A percentile compares a stretch with the other conserved stretches of the same genome.
phyloP scores from a whole-genome alignment of 148 eudicot genomes.

The Camellia granthamiana region DNA sequence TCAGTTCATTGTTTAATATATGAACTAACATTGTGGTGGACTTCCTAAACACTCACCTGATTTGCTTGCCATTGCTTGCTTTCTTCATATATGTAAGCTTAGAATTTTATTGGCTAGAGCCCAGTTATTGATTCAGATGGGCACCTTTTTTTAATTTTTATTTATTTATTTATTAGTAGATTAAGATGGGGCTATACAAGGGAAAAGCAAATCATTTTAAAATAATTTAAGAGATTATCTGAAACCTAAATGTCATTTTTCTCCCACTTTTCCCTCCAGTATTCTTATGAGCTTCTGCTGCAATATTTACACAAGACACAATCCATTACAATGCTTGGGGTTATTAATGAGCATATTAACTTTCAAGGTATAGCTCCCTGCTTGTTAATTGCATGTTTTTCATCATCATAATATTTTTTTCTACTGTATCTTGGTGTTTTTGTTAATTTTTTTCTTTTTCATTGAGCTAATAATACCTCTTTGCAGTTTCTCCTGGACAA shows the following conservation, averaged over 20 bases:
- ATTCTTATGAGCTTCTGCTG: constrained; percentile 83
- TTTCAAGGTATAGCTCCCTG: constrained; percentile 61
- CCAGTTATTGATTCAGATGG: not conserved
- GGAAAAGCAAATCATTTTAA: not conserved
- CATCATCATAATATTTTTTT: not conserved
- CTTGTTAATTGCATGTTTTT: not conserved
- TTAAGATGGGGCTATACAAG: constrained; percentile 2
- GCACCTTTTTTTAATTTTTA: not conserved
- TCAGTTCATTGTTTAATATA: not conserved
- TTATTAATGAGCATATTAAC: constrained; percentile 91
- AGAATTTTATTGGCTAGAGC: not conserved
- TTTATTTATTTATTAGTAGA: not conserved
- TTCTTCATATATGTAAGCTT: not conserved
- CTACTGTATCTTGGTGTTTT: constrained; percentile 3
- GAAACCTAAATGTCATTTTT: constrained; percentile 15
- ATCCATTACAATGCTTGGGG: constrained; percentile 85
- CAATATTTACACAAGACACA: constrained; percentile 83
- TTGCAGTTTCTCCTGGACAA: constrained; percentile 85
- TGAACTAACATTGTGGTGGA: not conserved
- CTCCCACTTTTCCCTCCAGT: constrained; percentile 40
- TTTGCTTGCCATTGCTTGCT: not conserved
- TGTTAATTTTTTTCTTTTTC: not conserved
- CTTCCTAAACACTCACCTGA: not conserved
- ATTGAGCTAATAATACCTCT: constrained; percentile 16
- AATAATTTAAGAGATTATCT: not conserved